Evolutionary conservation across 768 basidiomycete species (phyloP).

Genomic region (Auriculariales sp.): DNA sequence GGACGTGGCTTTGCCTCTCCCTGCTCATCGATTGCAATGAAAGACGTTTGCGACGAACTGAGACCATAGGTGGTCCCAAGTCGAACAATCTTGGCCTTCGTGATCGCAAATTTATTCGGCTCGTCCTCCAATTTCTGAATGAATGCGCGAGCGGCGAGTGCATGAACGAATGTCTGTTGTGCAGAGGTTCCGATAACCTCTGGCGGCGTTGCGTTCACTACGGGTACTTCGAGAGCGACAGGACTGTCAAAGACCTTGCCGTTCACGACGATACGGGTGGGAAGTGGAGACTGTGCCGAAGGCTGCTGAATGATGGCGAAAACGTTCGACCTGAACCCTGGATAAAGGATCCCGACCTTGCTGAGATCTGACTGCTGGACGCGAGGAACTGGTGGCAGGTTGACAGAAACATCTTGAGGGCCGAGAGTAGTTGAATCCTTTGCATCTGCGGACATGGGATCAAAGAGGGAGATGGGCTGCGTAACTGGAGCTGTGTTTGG

Average conservation of each 20-base stretch:
- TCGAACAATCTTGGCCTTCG: constrained; percentile 28
- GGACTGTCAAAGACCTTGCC: constrained; percentile 2
- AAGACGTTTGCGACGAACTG: constrained; percentile 38
- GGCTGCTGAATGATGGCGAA: constrained; percentile 7
- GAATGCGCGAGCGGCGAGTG: constrained; percentile 36
- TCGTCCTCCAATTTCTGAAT: constrained; percentile 35
- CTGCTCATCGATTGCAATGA: constrained; percentile 33
- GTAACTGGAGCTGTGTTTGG: background rate
- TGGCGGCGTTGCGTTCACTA: background rate
- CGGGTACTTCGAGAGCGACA: constrained; percentile 7
- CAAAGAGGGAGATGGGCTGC: background rate
- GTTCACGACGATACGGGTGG: background rate
- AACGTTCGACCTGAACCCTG: constrained; percentile 7
- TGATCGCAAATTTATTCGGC: background rate
- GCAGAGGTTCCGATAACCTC: too few relatives aligned
- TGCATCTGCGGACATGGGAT: background rate
- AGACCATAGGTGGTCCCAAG: constrained; percentile 39
- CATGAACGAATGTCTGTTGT: constrained; percentile 27
- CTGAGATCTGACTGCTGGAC: constrained; percentile 6
- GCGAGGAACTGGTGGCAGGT: constrained; percentile 6
- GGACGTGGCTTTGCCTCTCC: background rate
- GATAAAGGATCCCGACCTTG: background rate
- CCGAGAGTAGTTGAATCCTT: constrained; percentile 1
- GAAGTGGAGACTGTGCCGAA: background rate
- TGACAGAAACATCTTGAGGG: background rate